Evolutionary conservation across 2,329 filamentous ascomycete species (phyloP), one percentile per base, ranked within the genome.

Genomic region (Pestalotiopsis fici): DNA sequence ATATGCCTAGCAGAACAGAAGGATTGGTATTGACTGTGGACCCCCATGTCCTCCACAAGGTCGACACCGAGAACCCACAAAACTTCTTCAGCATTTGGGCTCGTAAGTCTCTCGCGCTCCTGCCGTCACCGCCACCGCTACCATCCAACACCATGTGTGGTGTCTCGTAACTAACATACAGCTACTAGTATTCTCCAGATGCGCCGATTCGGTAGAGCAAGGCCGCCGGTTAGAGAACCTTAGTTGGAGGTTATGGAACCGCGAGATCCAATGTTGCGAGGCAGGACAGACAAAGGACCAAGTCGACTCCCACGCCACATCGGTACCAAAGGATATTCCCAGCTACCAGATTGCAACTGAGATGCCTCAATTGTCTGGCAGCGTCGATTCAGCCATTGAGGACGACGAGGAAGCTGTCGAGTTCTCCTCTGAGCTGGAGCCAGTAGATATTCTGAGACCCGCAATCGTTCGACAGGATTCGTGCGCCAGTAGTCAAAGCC

Each of bases 1-100:
- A 75, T 69, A 98, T 98, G 95, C 93, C 94, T 83, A 90, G 93
- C 78, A 88, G 89, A 82, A 86, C 97, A 81, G 90, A 93, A 80
- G 91, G 92, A 69, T 93, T 95, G 76, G 93, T 98, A 78, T 86
- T 98, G 77, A 94, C 94, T 70, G 93, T 98, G 79, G 94, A 98
- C 83, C 91, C 93, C 71, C 93, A 91, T 78, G 92, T 95, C 74
- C 95, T 99, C 79, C 93, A 96, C 85, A 94, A 97, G 79, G 94
- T 98, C 76, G 95, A 98, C 82, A 97, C 95, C 1, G 88, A 91
- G 73, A 97, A 97, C 79, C 91, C 93, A 31, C 93, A 97, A 82
- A 97, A 95, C 78, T 89, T 98, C 64, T 97, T 96, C 83, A 95
- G 93, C 84, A 97, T 98, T 89, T 97, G 95, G 94, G 95, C 94